These are phyloP conservation scores for Lasiosphaeria ovina DNA, from an alignment of 495 filamentous ascomycete genomes.

Conservation along the genomic window DNA sequence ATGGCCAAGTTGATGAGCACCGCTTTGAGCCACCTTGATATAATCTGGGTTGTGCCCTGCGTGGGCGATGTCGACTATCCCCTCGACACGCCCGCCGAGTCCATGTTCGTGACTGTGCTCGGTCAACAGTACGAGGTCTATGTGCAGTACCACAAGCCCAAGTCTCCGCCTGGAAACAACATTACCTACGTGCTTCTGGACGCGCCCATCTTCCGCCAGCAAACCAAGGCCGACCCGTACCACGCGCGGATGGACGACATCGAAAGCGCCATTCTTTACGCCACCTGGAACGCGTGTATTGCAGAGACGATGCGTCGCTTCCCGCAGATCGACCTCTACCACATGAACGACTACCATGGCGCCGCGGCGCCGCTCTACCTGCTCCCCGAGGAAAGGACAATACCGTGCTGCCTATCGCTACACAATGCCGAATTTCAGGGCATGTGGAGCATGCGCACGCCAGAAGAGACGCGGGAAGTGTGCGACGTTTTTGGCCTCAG, in stretches of 20 bases:
- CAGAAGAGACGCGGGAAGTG: constrained; percentile 62
- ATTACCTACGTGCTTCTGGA: constrained; percentile 71
- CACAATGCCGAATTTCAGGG: constrained; percentile 67
- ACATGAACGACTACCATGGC: constrained; percentile 78
- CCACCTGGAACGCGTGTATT: constrained; percentile 69
- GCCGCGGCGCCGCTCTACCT: constrained; percentile 66
- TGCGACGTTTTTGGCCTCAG: constrained; percentile 65
- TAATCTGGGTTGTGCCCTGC: constrained; percentile 71
- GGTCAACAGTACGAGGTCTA: constrained; percentile 60
- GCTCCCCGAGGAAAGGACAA: constrained; percentile 48
- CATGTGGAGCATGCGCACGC: constrained; percentile 68
- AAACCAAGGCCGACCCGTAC: constrained; percentile 62
- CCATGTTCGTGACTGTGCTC: constrained; percentile 63
- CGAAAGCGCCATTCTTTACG: constrained; percentile 67
- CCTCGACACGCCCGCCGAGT: constrained; percentile 51
- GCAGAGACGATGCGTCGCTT: constrained; percentile 56
- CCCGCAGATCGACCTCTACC: constrained; percentile 62
- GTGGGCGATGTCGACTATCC: constrained; percentile 66
- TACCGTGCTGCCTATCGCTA: constrained; percentile 52
- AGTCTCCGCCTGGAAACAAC: constrained; percentile 38
- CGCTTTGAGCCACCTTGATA: constrained; percentile 62
- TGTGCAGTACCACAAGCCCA: constrained; percentile 61
- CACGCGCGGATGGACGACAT: constrained; percentile 70
- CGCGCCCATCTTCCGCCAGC: constrained; percentile 65
- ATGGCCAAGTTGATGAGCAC: constrained; percentile 69